Conservation (phyloP, 805 yeast genomes). For the Candida succiphila region DNA sequence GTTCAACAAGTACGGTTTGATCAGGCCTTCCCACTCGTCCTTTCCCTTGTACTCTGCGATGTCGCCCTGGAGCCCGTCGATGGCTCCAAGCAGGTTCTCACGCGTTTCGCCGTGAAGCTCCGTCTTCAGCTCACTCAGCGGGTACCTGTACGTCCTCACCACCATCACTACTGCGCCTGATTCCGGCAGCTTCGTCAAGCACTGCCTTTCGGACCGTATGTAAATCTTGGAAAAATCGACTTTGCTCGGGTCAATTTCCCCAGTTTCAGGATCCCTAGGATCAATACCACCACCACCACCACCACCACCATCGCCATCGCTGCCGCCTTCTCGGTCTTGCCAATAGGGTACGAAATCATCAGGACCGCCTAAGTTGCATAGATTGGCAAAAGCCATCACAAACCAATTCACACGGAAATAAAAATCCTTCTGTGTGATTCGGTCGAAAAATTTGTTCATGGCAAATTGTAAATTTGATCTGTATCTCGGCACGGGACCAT, state of each 20-base stretch:
- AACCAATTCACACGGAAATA: constrained; percentile 54
- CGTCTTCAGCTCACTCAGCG: constrained; percentile 28
- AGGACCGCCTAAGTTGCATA: constrained; percentile 18
- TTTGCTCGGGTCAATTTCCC: constrained; percentile 19
- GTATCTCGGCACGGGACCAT: constrained; percentile 58
- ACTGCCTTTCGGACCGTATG: constrained; percentile 46
- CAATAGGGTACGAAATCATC: constrained; percentile 19
- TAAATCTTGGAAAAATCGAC: constrained; percentile 28
- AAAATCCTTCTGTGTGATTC: constrained; percentile 35
- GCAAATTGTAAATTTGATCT: constrained; percentile 36
- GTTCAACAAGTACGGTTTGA: constrained; percentile 6
- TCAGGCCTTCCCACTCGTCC: constrained; percentile 45
- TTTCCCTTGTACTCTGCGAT: constrained; percentile 48
- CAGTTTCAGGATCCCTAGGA: constrained; percentile 14
- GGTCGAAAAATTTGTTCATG: constrained; percentile 51
- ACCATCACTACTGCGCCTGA: constrained; percentile 33
- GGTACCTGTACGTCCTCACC: constrained; percentile 39
- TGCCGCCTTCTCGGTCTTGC: too few relatives aligned
- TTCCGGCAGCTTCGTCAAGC: constrained; percentile 34
- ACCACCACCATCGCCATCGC: too few relatives aligned
- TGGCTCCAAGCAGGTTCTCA: constrained; percentile 42
- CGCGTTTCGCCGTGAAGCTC: constrained; percentile 24
- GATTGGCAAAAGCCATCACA: constrained; percentile 26
- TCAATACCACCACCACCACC: constrained; percentile 5
- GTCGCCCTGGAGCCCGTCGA: constrained; percentile 44